Evolutionary conservation across 768 basidiomycete genomes (phyloP).

Genomic region (Leccinum subgranulosum): DNA sequence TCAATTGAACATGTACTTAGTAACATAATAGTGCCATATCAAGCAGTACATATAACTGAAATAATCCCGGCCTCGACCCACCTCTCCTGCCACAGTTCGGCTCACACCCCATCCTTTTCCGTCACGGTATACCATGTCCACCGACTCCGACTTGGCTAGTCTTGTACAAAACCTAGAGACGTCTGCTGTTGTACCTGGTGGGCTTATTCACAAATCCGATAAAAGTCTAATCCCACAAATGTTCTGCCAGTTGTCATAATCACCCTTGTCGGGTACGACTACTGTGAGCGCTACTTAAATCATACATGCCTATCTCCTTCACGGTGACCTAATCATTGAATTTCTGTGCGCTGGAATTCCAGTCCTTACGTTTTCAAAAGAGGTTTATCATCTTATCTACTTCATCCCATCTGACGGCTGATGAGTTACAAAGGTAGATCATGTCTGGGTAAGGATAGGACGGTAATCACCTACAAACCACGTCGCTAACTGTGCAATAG

Average conservation of each 20-base stretch:
- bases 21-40: background rate
- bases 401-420: background rate
- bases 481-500: background rate
- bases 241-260: conserved; percentile 2
- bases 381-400: conserved; percentile 1
- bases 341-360: background rate
- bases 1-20: background rate
- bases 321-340: background rate
- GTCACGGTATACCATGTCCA: background rate
- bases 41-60: background rate
- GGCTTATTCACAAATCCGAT: background rate
- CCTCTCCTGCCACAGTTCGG: background rate
- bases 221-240: background rate
- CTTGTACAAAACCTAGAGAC: background rate
- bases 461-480: no score
- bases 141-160: background rate
- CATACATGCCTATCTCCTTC: background rate
- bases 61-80: background rate
- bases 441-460: background rate
- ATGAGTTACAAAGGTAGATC: conserved; percentile 3
- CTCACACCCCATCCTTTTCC: background rate
- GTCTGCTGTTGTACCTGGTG: background rate
- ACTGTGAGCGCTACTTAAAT: conserved; percentile 3
- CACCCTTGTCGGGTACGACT: conserved; percentile 13
- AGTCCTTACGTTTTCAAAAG: conserved; percentile 14